Base-by-base conservation (phyloP, 371 early-diverging fungal genomes). In the Mortierella sp. region DNA sequence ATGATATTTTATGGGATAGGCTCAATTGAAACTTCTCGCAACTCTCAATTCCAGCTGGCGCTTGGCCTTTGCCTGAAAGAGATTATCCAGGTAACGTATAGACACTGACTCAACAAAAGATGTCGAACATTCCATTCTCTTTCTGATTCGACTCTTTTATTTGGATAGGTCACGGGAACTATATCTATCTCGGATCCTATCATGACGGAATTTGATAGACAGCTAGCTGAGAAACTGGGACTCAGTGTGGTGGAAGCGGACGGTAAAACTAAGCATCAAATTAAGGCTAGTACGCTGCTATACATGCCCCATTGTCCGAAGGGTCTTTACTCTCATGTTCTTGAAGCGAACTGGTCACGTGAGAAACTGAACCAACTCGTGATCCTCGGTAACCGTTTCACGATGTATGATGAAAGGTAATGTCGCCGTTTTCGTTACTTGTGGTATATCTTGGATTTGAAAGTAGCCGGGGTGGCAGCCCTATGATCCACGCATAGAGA, bases 281-380 rank as follows among this genome's bases (percentile, higher is more conserved):
- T 61, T 76, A 83, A 22, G 61, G n/a, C 15, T 11, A 76, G 84
- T 1, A 90, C 92, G 3, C 67, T 92, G 5, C 87, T 92, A 65
- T 93, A 90, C 66, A 94, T 94, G 93, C 94, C 94, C 0, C 94
- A 94, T 78, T 94, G 94, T 72, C 88, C 88, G 11, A 84, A 88
- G 57, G 86, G 86, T 8, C 78, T 92, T 6, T 94, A 94, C 62
- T 88, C 87, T 36, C 89, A 88, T 58, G 87, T 92, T 2, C 58
- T 94, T 9, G 86, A 87, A 52, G 83, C 87, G 8, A 93, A 93
- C 63, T 90, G 91, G 90, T 79, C 72, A 8, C 60, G 59, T 4
- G 57, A 83, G 1, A 67, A 73, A 13, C 68, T 90, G 40, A 58
- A 77, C 9, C 58, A 78, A 7, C 53, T 88, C 2, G 84, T 84